A percentile compares a stretch with the other conserved stretches of the same genome.
Evolutionary conservation across 139 green algal genomes (phyloP).

Genomic region (Closterium sp.): DNA sequence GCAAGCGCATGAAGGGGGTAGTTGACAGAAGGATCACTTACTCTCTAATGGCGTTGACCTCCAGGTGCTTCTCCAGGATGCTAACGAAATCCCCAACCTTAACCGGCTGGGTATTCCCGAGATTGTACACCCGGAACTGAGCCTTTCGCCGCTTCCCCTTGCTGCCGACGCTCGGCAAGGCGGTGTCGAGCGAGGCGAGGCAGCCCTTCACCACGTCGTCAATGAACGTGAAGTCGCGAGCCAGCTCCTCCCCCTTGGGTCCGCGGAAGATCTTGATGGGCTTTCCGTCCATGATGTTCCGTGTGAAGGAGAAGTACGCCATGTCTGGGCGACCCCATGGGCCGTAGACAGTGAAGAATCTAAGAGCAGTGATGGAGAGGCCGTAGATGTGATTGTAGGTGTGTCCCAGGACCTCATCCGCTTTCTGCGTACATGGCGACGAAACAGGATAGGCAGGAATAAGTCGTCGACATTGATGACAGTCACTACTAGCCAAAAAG

Average conservation of each 20-base stretch:
- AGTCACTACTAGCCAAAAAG: neutral
- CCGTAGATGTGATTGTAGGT: slow-evolving; percentile 75
- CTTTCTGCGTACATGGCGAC: slow-evolving; percentile 44
- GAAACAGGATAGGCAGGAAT: neutral
- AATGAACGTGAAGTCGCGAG: slow-evolving; percentile 80
- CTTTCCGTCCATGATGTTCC: slow-evolving; percentile 58
- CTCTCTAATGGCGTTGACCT: slow-evolving; percentile 53
- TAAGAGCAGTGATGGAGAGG: slow-evolving; percentile 65
- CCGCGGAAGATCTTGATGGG: slow-evolving; percentile 70
- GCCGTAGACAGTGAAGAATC: slow-evolving; percentile 88
- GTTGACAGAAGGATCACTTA: slow-evolving; percentile 16
- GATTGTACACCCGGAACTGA: slow-evolving; percentile 66
- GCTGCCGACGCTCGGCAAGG: slow-evolving; percentile 37
- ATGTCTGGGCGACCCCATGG: slow-evolving; percentile 74
- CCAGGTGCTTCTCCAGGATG: slow-evolving; percentile 63
- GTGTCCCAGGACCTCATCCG: slow-evolving; percentile 72
- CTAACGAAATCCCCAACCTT: slow-evolving; percentile 70
- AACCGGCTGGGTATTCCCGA: slow-evolving; percentile 74
- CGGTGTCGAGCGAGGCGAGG: slow-evolving; percentile 62
- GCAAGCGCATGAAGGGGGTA: neutral
- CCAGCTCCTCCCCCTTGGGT: slow-evolving; percentile 45
- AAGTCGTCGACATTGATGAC: no score
- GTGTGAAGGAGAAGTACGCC: slow-evolving; percentile 74
- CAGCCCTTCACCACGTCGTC: slow-evolving; percentile 73
- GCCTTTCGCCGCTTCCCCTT: slow-evolving; percentile 28